Percentiles rank a stretch among this genome's conserved stretches.
These are phyloP conservation scores for Fusarium sp. DNA, from an alignment of 2,329 filamentous ascomycete species.

Conservation along the genomic window DNA sequence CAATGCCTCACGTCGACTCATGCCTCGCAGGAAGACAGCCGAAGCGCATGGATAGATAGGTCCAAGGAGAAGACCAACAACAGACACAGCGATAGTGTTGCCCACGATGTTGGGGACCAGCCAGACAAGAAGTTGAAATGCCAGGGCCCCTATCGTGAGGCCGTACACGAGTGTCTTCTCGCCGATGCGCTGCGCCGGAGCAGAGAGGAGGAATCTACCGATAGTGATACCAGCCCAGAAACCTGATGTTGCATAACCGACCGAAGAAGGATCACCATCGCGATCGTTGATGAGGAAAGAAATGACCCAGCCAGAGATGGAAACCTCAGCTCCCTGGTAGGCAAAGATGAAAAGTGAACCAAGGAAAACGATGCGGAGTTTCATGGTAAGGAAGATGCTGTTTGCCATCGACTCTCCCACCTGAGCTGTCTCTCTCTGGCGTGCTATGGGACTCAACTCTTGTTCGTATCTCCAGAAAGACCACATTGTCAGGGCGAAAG, in stretches of 20 bases:
- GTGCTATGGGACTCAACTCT: constrained; percentile 59
- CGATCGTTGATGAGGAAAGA: constrained; percentile 82
- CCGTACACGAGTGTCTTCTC: constrained; percentile 76
- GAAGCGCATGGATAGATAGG: constrained; percentile 82
- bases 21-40: constrained; percentile 69
- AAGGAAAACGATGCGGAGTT: constrained; percentile 72
- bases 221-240: constrained; percentile 81
- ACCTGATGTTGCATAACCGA: constrained; percentile 83
- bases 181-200: constrained; percentile 73
- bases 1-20: constrained; percentile 70
- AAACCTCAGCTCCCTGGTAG: constrained; percentile 87
- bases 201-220: constrained; percentile 77
- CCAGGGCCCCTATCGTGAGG: constrained; percentile 69
- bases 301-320: constrained; percentile 87
- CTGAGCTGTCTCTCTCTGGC: constrained; percentile 42
- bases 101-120: constrained; percentile 79
- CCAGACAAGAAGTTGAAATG: constrained; percentile 84
- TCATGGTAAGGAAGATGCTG: constrained; percentile 61
- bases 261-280: constrained; percentile 73
- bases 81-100: constrained; percentile 72
- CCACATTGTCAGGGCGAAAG: constrained; percentile 70
- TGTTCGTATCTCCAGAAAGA: constrained; percentile 77
- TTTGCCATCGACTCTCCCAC: constrained; percentile 46
- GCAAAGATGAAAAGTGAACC: constrained; percentile 86
- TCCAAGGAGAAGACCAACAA: constrained; percentile 80